Percentiles rank a stretch among this genome's conserved stretches.
phyloP scores from a whole-genome alignment of 108 stramenopile species.

The Skeletonema tropicum region DNA sequence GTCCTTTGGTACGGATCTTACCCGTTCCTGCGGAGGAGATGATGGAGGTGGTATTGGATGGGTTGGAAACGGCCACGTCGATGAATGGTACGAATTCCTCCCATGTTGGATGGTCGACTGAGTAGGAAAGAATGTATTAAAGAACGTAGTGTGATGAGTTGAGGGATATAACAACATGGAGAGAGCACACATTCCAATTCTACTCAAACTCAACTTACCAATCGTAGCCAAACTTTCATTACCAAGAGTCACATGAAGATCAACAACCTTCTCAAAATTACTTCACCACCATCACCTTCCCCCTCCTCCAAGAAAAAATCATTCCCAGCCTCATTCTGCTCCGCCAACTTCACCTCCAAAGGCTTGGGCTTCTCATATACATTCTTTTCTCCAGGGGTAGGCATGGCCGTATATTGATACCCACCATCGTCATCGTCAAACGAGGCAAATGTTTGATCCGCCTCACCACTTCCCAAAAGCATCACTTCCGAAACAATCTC shows the following conservation, averaged over 20 bases:
- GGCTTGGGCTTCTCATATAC: neutral
- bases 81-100: neutral
- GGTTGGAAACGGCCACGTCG: neutral
- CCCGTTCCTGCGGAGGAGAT: neutral
- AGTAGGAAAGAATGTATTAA: neutral
- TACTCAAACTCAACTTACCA: neutral
- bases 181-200: too few relatives aligned
- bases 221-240: constrained; percentile 3
- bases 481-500: neutral
- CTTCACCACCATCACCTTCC: neutral
- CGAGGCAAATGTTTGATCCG: neutral
- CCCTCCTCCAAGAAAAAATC: constrained; percentile 8
- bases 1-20: constrained; percentile 10
- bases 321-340: constrained; percentile 15
- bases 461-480: neutral
- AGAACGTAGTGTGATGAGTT: neutral
- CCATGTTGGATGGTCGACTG: neutral
- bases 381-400: neutral
- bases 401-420: neutral
- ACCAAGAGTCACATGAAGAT: too few relatives aligned
- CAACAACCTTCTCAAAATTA: neutral
- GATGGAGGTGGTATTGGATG: neutral
- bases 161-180: neutral
- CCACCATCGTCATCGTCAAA: neutral
- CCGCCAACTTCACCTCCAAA: constrained; percentile 3